A percentile compares a stretch with the other conserved stretches of the same genome.
These are phyloP conservation scores for Ganoderma lingzhi DNA, from an alignment of 1,284 basidiomycete genomes.

Conservation along the genomic window DNA sequence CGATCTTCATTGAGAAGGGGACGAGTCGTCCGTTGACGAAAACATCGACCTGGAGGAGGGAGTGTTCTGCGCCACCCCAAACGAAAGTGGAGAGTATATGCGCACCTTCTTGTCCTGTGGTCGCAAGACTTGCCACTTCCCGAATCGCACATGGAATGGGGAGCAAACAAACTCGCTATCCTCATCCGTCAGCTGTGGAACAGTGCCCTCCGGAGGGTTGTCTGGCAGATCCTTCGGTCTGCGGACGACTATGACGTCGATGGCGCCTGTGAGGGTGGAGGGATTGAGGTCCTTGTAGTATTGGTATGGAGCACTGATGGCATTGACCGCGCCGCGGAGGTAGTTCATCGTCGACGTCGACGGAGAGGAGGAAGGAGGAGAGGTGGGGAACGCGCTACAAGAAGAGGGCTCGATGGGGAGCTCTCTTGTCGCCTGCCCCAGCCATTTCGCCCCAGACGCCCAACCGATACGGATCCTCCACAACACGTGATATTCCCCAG, in stretches of 20 bases:
- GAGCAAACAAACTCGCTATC: constrained; percentile 86
- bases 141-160: constrained; percentile 98
- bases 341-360: constrained; percentile 69
- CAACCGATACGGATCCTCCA: constrained; percentile 4
- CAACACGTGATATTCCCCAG: constrained; percentile 29
- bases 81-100: constrained; percentile 19
- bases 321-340: constrained; percentile 81
- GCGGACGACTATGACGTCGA: constrained; percentile 95
- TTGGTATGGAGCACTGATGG: constrained; percentile 82
- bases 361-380: constrained; percentile 11
- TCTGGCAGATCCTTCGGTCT: constrained; percentile 51
- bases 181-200: constrained; percentile 53
- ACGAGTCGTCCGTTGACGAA: constrained; percentile 83
- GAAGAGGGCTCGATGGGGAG: constrained; percentile 28
- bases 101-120: constrained; percentile 93
- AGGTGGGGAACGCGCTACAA: constrained; percentile 14
- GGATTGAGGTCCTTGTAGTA: constrained; percentile 92
- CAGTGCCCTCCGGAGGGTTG: constrained; percentile 18
- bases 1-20: constrained; percentile 98
- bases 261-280: constrained; percentile 93
- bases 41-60: constrained; percentile 73
- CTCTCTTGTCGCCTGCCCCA: constrained; percentile 29
- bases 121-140: constrained; percentile 95
- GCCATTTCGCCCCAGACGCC: constrained; percentile 14
- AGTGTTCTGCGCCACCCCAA: background rate